A percentile compares a stretch with the other conserved stretches of the same genome.
phyloP scores from a whole-genome alignment of 768 basidiomycete species.

The Termitomyces sp. region DNA sequence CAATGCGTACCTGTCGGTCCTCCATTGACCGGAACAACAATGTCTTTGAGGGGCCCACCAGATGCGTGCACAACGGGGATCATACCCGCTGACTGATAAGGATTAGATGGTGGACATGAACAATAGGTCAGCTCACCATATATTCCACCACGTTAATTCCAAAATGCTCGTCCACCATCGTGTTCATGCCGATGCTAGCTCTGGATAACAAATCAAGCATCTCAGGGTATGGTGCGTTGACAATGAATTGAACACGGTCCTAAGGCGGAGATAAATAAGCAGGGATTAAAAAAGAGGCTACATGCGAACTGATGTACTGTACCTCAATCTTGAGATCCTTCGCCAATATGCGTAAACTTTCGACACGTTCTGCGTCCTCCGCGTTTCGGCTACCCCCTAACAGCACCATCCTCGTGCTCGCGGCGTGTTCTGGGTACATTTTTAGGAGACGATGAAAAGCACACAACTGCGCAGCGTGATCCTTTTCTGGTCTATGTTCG shows the following conservation, averaged over 20 bases:
- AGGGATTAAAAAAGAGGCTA: neutral
- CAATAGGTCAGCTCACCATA: conserved; percentile 56
- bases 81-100: conserved; percentile 81
- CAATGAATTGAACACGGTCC: conserved; percentile 69
- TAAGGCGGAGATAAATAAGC: conserved; percentile 21
- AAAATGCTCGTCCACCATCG: conserved; percentile 98
- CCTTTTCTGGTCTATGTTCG: conserved; percentile 82
- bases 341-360: conserved; percentile 52
- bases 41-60: conserved; percentile 88
- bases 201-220: conserved; percentile 67
- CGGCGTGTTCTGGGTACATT: conserved; percentile 53
- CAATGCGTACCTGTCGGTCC: conserved; percentile 53
- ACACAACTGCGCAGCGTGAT: conserved; percentile 74
- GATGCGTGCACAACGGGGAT: conserved; percentile 92
- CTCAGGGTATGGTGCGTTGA: conserved; percentile 76
- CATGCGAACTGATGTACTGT: conserved; percentile 14
- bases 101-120: neutral
- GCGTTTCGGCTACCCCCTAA: conserved; percentile 84
- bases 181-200: conserved; percentile 84
- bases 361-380: conserved; percentile 67
- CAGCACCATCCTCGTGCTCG: conserved; percentile 46
- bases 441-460: conserved; percentile 60
- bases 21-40: conserved; percentile 75
- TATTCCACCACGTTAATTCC: conserved; percentile 98
- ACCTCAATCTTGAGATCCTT: conserved; percentile 63